Evolutionary conservation across 2,329 filamentous ascomycete species (phyloP), one percentile per base, ranked within the genome.

Genomic region (Pseudogymnoascus sp.): DNA sequence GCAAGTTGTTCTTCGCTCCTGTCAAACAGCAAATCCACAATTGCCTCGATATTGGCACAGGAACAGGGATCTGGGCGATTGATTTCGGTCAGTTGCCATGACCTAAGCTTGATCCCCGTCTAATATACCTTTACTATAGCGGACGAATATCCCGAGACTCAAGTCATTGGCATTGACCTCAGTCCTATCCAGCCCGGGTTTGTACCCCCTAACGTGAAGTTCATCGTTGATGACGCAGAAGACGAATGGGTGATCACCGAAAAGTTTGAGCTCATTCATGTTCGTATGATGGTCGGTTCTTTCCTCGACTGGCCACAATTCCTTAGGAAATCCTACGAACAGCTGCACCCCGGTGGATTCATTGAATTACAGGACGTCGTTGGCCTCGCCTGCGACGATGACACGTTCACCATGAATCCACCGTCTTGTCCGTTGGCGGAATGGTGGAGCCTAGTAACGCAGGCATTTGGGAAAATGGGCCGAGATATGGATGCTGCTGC

Each of bases 191-290:
- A 71, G 31, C 67, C 69, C 2, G 76, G 76, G 4, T 78, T 82
- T 59, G 86, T 91, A 0, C 88, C 89, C 0, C 81, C 83, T 16
- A 93, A 93, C 66, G 86, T 91, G 13, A 83, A 85, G 66, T 93
- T 93, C 67, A 85, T 85, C 7, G 60, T 64, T 29, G 63, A 64
- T 19, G 63, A 64, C 33, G 26, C 26, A 14, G 67, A 69, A 16
- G 31, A 65, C 2, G 64, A 65, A 26, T 71, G 68, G 69, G 76
- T 78, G 47, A 81, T 78, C 70, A 79, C 81, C 3, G 35, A 62
- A 19, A 67, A 64, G 11, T 72, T 72, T 56, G 70, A 71, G 19
- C 68, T 68, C 42, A 68, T 72, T 35, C 65, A 70, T 62, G 68
- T 72, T 35, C 63, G 62, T 14, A 62, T 65, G 31, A 62, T 70